Evolutionary conservation across 2,329 filamentous ascomycete species (phyloP), one percentile per base, ranked within the genome.

Genomic region (Xylaria sp.): DNA sequence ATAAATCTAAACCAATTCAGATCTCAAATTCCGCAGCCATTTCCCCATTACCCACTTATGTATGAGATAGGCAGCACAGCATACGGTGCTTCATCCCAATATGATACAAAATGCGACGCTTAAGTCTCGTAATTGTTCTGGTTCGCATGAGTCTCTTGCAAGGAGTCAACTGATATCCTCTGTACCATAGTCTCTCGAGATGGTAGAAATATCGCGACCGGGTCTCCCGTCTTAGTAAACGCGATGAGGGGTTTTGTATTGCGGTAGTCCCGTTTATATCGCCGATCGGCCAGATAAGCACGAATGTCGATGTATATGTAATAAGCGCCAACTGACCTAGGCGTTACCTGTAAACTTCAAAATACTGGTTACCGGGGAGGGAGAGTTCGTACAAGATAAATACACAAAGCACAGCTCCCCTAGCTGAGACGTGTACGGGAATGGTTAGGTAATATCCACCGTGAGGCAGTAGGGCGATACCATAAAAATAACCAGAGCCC

Each of bases 111-210:
- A n/a, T n/a, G n/a, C n/a, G n/a, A n/a, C n/a, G n/a, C n/a, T n/a
- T n/a, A n/a, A n/a, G n/a, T n/a, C n/a, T n/a, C n/a, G n/a, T n/a
- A n/a, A n/a, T n/a, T n/a, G 35, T 6, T n/a, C 33, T 35, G 10
- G 10, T 10, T 15, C 9, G 37, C 37, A 3, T 17, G 11, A 9
- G 9, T 10, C 37, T 40, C 37, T 23, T 61, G 53, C n/a, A 57
- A 31, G 17, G 52, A 60, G 17, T 46, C 54, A 25, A 54, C 3
- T 6, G 59, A 62, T 1, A 61, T 31, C 15, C 53, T 56, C n/a
- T 19, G 27, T 6, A 52, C 1, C 2, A 41, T 17, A 9, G n/a
- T 23, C 1, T 48, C 40, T 31, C 21, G n/a, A n/a, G 23, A n/a
- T 8, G 23, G 29, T 7, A 47, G 40, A 29, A 57, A 43, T 35